A percentile compares a stretch with the other conserved stretches of the same genome.
phyloP scores from a whole-genome alignment of 1,139 yeast genomes.

The Suhomyces yuchorum region DNA sequence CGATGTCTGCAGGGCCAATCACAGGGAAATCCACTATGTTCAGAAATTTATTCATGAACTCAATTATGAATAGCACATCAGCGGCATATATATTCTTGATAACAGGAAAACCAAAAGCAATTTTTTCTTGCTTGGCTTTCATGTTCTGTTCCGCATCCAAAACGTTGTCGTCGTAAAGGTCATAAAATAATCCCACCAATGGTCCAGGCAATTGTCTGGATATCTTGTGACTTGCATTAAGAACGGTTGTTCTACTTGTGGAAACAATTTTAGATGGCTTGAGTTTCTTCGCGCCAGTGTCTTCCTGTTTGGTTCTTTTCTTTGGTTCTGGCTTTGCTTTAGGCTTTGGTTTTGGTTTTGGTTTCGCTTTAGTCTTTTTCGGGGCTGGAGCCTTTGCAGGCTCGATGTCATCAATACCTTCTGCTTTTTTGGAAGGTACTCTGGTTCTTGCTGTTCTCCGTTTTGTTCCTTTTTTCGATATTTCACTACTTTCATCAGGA shows the following conservation, averaged over 20 bases:
- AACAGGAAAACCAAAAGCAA: constrained; percentile 38
- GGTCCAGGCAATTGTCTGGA: constrained; percentile 47
- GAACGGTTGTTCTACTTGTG: constrained; percentile 36
- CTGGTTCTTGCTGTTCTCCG: constrained; percentile 6
- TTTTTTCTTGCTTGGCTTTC: constrained; percentile 16
- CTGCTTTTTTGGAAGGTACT: constrained; percentile 6
- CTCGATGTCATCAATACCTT: background rate
- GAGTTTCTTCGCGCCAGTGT: constrained; percentile 4
- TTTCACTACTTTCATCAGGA: background rate
- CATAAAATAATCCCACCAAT: constrained; percentile 37
- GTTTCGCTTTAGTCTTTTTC: background rate
- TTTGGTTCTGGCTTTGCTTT: background rate
- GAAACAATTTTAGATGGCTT: constrained; percentile 13
- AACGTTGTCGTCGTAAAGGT: constrained; percentile 42
- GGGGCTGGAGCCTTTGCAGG: background rate
- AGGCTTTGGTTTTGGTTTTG: constrained; percentile 1
- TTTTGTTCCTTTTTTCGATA: background rate
- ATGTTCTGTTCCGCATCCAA: constrained; percentile 26
- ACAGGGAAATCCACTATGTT: constrained; percentile 29
- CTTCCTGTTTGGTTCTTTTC: constrained; percentile 10
- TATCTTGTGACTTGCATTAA: constrained; percentile 31
- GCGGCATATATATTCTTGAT: constrained; percentile 43
- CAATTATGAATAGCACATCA: constrained; percentile 45
- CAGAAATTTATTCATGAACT: constrained; percentile 48
- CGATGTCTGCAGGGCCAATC: constrained; percentile 53